Base-by-base conservation (phyloP, 2,329 filamentous ascomycete genomes). In the Colletotrichum theobromicola region DNA sequence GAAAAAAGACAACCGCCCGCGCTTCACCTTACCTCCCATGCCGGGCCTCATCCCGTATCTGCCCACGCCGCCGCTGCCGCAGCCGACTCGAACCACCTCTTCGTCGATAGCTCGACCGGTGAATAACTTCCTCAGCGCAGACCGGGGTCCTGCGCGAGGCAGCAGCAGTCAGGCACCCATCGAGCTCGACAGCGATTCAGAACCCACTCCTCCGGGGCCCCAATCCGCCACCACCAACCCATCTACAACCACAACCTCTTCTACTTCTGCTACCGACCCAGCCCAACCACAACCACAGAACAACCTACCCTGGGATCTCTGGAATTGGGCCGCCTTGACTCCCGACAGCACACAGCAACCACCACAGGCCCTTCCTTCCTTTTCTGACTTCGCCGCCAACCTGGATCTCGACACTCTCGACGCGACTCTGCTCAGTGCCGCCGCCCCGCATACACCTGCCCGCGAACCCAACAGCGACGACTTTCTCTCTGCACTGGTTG, bases 401-500 rank as follows among this genome's bases (percentile, higher is more conserved):
- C 63, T 69, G 57, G 70, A 60, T 67, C 21, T 71, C 55, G 28
- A 65, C 60, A n/a, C 57, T 18, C 64, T 50, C 24, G 64, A 67
- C 64, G 30, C 64, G 30, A 28, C 34, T 35, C 57, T 50, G n/a
- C 42, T 53, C 46, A 28, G 65, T 6, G 35, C 64, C 16, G 66
- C 60, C 37, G 26, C 70, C 63, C 67, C 68, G 74, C 74, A 61
- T 79, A 82, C 70, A 35, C 73, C 73, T 3, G 46, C 46, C 28
- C 73, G 34, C 46, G 64, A 75, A 16, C 50, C 58, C 12, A 64
- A 69, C 58, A 70, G 64, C 28, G 78, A 81, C 53, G 70, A 76
- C 18, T 78, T 78, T 42, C 75, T 84, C 24, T 67, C 67, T 53
- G 76, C 73, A n/a, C 68, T 85, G 30, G 74, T 77, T 53, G 79